These are phyloP conservation scores for Incumbomyces lentus DNA, from an alignment of 2,329 filamentous ascomycete genomes.

Conservation along the genomic window DNA sequence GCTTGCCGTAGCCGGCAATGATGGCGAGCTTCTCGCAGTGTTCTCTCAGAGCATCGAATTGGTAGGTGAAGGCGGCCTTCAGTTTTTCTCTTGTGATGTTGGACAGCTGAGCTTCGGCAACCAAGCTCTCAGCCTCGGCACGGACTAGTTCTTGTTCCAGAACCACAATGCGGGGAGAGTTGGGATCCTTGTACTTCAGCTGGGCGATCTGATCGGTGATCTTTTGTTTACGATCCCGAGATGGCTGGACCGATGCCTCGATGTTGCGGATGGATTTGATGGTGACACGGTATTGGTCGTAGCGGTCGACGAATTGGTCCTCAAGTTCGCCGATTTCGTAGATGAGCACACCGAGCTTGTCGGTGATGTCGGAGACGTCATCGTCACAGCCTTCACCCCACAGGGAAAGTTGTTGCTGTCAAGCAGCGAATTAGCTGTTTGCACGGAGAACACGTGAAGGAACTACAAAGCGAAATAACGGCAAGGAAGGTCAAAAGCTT, in stretches of 20 bases:
- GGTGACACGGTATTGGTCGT: conserved; percentile 97
- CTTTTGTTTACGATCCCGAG: conserved; percentile 98
- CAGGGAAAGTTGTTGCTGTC: conserved; percentile 91
- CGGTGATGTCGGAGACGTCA: conserved; percentile 95
- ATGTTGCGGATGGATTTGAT: conserved; percentile 99
- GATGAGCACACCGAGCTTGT: conserved; percentile 94
- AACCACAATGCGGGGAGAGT: conserved; percentile 93
- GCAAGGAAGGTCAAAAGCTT: conserved; percentile 35
- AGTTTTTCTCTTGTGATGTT: conserved; percentile 99
- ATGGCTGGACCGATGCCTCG: conserved; percentile 94
- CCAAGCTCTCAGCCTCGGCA: conserved; percentile 95
- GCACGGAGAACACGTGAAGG: too few relatives aligned
- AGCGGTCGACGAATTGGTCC: conserved; percentile 95
- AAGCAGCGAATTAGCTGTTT: background rate
- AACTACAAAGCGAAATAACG: background rate
- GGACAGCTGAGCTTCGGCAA: conserved; percentile 93
- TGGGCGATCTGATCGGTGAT: conserved; percentile 98
- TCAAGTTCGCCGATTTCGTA: conserved; percentile 98
- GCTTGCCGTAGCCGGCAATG: conserved; percentile 95
- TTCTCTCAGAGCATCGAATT: conserved; percentile 94
- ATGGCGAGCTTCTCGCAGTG: conserved; percentile 98
- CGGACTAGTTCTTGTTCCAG: conserved; percentile 97
- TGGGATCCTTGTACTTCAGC: conserved; percentile 98
- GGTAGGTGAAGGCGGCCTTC: conserved; percentile 95
- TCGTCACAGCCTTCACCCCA: conserved; percentile 96